Evolutionary conservation across 805 yeast genomes (phyloP), one percentile per base, ranked within the genome.

Genomic region (Lipomyces spencermartinsiae): DNA sequence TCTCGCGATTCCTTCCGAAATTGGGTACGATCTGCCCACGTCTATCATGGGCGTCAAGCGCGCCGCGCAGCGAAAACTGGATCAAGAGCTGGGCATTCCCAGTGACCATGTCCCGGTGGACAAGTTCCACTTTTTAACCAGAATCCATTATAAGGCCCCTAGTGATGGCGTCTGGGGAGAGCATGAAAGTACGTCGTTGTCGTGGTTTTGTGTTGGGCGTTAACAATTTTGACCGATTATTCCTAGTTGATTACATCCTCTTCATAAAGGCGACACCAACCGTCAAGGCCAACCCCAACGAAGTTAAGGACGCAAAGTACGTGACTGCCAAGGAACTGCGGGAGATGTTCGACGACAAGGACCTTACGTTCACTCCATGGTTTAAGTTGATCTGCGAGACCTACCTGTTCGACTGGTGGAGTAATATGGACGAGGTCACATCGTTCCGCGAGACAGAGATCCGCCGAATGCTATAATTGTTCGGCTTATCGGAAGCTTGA

Each of bases 321-420:
- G 98, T 95, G 31, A 80, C 87, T 39, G 85, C 85, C 33, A 80
- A 80, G 0, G 89, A 90, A 73, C 83, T 95, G 74, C 86, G 87
- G 77, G 80, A 77, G 22, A 92, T 95, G 97, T 91, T 95, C 78
- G 73, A 83, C 29, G 92, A 93, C 77, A 53, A 58, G 33, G 55
- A 75, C n/a, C 83, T 90, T 70, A 83, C 86, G 10, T 95, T 95
- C 80, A 95, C 99, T 4, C 99, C 99, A 4, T 95, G 99, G 99
- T 95, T 95, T 83, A 92, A 92, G 80, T 85, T 95, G 72, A 95
- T 95, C 73, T 95, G 99, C 78, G 93, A 95, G 77, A 87, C 91
- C 58, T 92, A 91, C 76, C 82, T 95, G 76, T 95, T 91, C 81
- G 83, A 90, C 71, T 95, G 99, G 99, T 95, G 99, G 99, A 86